Evolutionary conservation across 495 filamentous ascomycete genomes (phyloP), one percentile per base, ranked within the genome.

Genomic region (Penicillium waksmanii): DNA sequence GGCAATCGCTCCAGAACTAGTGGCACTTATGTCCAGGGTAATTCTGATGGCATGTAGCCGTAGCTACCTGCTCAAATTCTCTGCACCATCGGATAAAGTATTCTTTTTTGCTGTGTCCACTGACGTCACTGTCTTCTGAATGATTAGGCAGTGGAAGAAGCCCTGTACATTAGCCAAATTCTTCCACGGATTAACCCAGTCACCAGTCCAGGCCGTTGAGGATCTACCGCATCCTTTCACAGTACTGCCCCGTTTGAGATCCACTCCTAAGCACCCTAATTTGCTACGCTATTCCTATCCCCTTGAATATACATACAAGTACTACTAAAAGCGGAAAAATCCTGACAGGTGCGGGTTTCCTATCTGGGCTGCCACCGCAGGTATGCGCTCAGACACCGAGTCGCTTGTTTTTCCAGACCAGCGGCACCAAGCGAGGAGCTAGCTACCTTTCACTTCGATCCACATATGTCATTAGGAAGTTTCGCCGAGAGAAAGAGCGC

Each of bases 321-420:
- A 7, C 6, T 31, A 31, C 27, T 31, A 6, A 31, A 31, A 7
- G 27, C 27, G 27, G 27, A 31, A 5, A 31, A 31, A 31, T 44
- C 17, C 27, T 58, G 48, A 21, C 56, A 36, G 27, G 34, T 50
- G 55, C 47, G 55, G 47, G 47, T 44, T 58, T 51, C 55, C 36
- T 58, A 34, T 51, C 44, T 52, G 33, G 51, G 55, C 55, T 58
- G 47, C 55, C 48, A 49, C 47, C 36, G 47, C 55, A 44, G 42
- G 8, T n/a, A 19, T 44, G 42, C 42, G 42, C 42, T 44, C 42
- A 44, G 42, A 19, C 42, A 44, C 17, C 13, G 7, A 17, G 8
- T 19, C 8, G 42, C 17, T 44, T 17, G 42, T n/a, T 44, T 19
- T 44, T 17, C 8, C 3, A 44, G 8, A 44, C 15, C 42, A 19